A percentile compares a stretch with the other conserved stretches of the same genome.
phyloP scores from a whole-genome alignment of 2,329 filamentous ascomycete species.

The Cryphonectria japonica region DNA sequence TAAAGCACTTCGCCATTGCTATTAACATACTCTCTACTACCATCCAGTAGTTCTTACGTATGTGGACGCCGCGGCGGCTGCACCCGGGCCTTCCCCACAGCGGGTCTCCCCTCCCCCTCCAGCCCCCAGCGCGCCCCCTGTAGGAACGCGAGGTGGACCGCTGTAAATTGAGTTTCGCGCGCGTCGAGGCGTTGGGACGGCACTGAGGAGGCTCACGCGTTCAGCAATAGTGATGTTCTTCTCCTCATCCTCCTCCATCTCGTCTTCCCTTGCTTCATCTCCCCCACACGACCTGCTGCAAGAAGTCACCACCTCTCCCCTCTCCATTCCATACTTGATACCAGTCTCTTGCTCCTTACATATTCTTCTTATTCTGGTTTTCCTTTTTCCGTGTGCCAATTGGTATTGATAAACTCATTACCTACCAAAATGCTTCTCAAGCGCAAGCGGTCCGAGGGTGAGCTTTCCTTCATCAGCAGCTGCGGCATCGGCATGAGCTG shows the following conservation, averaged over 20 bases:
- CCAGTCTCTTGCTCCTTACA: neutral
- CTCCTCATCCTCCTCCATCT: neutral
- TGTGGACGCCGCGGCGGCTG: neutral
- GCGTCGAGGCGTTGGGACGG: neutral
- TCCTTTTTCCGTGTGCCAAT: neutral
- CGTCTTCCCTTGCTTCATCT: neutral
- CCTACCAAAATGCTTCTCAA: slow-evolving; percentile 57
- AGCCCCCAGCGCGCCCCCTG: slow-evolving; percentile 7
- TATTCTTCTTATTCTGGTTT: neutral
- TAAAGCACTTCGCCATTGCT: neutral
- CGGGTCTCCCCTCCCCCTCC: neutral
- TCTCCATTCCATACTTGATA: neutral
- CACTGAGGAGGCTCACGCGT: slow-evolving; percentile 14
- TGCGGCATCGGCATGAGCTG: slow-evolving; percentile 47
- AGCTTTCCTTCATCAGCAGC: slow-evolving; percentile 52
- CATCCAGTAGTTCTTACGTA: no score
- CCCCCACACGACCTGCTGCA: neutral
- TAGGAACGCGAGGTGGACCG: slow-evolving; percentile 15
- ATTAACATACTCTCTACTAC: neutral
- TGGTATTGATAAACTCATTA: slow-evolving; percentile 5
- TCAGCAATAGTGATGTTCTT: neutral
- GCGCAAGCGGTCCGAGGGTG: slow-evolving; percentile 66
- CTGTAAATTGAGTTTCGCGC: slow-evolving; percentile 20
- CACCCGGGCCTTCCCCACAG: slow-evolving; percentile 4
- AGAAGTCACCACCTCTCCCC: neutral